A percentile compares a stretch with the other conserved stretches of the same genome.
Conservation (phyloP, 352 stramenopile genomes). For the Globisporangium cystogenes region DNA sequence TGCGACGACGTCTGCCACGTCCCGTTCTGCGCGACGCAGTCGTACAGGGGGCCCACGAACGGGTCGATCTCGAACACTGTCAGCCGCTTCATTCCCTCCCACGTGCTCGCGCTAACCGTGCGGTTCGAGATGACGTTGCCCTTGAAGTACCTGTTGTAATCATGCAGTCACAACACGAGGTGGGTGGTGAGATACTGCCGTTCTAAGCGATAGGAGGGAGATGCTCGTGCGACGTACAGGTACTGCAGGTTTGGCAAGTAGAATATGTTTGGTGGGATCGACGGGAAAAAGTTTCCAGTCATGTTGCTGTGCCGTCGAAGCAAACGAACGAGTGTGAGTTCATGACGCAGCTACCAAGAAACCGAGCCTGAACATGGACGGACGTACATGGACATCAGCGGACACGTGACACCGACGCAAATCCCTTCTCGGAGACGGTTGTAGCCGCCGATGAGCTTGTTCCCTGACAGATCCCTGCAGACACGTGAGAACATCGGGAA, state of each 20-base stretch:
- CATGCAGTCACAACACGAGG: background rate
- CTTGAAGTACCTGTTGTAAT: conserved; percentile 23
- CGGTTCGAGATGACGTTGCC: conserved; percentile 43
- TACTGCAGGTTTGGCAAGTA: conserved; percentile 39
- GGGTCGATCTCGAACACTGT: conserved; percentile 38
- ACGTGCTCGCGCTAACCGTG: conserved; percentile 33
- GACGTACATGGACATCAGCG: conserved; percentile 36
- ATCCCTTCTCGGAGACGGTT: conserved; percentile 41
- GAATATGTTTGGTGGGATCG: conserved; percentile 29
- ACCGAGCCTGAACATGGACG: conserved; percentile 14
- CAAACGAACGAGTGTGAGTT: background rate
- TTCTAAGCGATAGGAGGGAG: background rate
- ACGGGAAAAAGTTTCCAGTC: conserved; percentile 27
- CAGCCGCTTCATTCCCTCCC: conserved; percentile 30
- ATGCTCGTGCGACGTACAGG: conserved; percentile 21
- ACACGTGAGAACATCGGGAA: background rate
- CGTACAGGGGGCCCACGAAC: conserved; percentile 19
- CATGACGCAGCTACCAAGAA: background rate
- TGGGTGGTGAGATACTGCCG: too few relatives aligned
- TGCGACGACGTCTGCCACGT: conserved; percentile 29
- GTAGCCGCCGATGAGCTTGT: conserved; percentile 38
- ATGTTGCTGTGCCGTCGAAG: conserved; percentile 25
- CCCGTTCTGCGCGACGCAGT: conserved; percentile 25
- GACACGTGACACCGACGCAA: conserved; percentile 40
- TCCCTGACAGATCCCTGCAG: conserved; percentile 34